Conservation (phyloP, 495 filamentous ascomycete species). For the Penicillium flavigenum region DNA sequence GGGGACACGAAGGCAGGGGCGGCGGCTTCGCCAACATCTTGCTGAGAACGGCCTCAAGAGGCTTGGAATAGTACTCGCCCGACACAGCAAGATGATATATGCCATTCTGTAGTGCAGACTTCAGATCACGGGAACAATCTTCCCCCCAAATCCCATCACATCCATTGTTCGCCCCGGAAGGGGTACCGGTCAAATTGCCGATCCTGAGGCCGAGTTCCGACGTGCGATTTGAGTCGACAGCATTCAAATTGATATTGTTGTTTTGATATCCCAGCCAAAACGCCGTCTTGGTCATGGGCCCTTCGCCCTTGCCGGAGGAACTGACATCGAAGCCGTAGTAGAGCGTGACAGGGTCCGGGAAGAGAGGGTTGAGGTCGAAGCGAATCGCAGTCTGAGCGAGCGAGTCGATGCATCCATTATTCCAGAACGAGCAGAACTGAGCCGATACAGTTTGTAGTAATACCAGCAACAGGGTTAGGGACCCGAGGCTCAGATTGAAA, state of each 20-base stretch:
- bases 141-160: constrained; percentile 46
- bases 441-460: constrained; percentile 26
- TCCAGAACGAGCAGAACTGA: constrained; percentile 44
- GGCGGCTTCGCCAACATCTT: constrained; percentile 31
- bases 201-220: constrained; percentile 44
- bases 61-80: constrained; percentile 32
- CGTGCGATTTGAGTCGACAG: constrained; percentile 40
- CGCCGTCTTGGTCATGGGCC: constrained; percentile 41
- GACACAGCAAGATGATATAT: constrained; percentile 34
- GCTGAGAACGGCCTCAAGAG: constrained; percentile 33
- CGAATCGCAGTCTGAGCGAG: constrained; percentile 43
- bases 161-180: constrained; percentile 38
- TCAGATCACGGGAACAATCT: constrained; percentile 38
- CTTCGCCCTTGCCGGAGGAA: constrained; percentile 33
- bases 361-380: constrained; percentile 41
- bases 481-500: constrained; percentile 11
- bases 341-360: constrained; percentile 37
- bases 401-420: constrained; percentile 42
- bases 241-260: constrained; percentile 31
- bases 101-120: constrained; percentile 24
- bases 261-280: constrained; percentile 45
- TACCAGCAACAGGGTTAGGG: constrained; percentile 22
- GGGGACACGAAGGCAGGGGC: constrained; percentile 29
- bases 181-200: constrained; percentile 42
- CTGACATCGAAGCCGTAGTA: constrained; percentile 45